These are phyloP conservation scores for Spergularia bocconei DNA, from an alignment of 148 eudicot species.

Conservation along the genomic window DNA sequence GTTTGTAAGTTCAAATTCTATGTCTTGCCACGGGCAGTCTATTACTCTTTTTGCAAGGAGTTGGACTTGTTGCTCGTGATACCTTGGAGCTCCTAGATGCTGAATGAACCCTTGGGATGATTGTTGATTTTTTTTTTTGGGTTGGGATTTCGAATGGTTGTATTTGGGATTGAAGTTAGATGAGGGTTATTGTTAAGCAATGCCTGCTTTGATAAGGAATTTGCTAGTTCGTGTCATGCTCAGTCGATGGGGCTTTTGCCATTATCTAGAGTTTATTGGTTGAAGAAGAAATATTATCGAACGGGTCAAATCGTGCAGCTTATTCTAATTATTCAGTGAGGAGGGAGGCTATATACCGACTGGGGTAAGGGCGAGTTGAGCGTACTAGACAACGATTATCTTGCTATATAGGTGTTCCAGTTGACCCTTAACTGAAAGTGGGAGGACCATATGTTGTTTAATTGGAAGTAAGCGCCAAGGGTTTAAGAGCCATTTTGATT, in stretches of 20 bases:
- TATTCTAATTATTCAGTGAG: not conserved
- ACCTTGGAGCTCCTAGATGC: not conserved
- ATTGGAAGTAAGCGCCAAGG: not conserved
- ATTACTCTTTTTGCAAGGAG: not conserved
- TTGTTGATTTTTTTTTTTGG: too few species aligned
- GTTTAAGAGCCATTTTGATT: not conserved
- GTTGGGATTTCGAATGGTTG: too few species aligned
- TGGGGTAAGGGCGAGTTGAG: not conserved
- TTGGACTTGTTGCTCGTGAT: constrained; percentile 7
- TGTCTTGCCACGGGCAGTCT: not conserved
- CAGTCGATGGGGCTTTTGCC: not conserved
- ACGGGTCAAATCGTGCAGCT: not conserved
- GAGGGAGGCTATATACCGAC: not conserved
- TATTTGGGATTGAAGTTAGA: not conserved
- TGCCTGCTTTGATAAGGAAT: not conserved
- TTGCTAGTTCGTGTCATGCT: not conserved
- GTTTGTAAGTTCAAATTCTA: not conserved
- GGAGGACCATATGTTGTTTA: not conserved
- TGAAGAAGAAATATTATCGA: not conserved
- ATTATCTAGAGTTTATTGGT: not conserved
- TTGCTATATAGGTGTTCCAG: too few species aligned
- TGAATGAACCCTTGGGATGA: too few species aligned
- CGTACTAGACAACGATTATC: not conserved
- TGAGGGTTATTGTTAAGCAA: not conserved
- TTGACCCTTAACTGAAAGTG: not conserved